Conservation (phyloP, 225 moss, liverwort and hornwort species). For the Polytrichum formosum region DNA sequence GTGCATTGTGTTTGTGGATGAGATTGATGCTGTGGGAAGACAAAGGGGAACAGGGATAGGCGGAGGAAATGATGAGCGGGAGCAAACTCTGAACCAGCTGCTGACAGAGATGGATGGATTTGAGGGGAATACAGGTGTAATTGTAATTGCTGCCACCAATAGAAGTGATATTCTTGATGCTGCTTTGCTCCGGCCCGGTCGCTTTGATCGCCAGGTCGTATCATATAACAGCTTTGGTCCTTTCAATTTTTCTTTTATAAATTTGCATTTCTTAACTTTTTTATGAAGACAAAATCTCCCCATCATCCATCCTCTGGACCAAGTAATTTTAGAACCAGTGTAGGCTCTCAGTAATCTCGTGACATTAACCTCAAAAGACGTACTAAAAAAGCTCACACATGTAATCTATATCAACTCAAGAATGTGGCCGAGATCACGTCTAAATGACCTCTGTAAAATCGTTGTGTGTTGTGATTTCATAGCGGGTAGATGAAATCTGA, state of each 20-base stretch:
- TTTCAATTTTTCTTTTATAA: background rate
- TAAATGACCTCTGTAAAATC: no score
- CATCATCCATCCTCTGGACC: no score
- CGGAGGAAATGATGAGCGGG: conserved; percentile 57
- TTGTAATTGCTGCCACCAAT: conserved; percentile 58
- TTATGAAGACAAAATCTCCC: no score
- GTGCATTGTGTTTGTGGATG: conserved; percentile 59
- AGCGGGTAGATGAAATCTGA: no score
- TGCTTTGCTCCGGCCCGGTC: conserved; percentile 57
- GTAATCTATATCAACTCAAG: no score
- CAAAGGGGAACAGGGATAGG: conserved; percentile 59
- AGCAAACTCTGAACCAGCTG: conserved; percentile 57
- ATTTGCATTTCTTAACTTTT: no score
- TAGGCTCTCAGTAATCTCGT: no score
- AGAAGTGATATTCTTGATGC: conserved; percentile 54
- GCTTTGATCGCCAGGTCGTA: conserved; percentile 56
- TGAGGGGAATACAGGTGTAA: conserved; percentile 56
- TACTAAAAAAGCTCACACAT: no score
- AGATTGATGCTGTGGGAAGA: conserved; percentile 59
- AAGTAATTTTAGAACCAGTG: no score
- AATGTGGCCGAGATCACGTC: no score
- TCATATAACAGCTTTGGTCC: background rate
- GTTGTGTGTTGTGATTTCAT: no score
- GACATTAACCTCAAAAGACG: no score
- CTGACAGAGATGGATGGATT: conserved; percentile 63